Evolutionary conservation across 176 grass and related monocot genomes (phyloP), one percentile per base, ranked within the genome.

Genomic region (Saccharum spontaneum): DNA sequence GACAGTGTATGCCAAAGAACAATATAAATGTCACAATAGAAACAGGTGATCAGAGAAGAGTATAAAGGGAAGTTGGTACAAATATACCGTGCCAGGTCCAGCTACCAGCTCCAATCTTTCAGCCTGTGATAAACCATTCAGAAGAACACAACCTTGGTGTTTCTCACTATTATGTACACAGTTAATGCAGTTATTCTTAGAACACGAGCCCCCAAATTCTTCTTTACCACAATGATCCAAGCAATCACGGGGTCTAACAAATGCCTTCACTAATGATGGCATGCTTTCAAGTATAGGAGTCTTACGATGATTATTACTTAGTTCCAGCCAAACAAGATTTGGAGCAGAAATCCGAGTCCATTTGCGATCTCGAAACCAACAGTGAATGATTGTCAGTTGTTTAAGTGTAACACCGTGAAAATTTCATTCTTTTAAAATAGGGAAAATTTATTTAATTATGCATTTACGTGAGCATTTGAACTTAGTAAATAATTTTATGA

Each of bases 151-250:
- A 15, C 4, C 49, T 61, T 8, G 36, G 43, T 0, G 8, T 39
- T 37, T 37, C 18, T 69, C 17, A 69, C 17, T 18, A 69, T 69
- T 69, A 40, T 69, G 13, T 11, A 3, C 14, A 52, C 68, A 80
- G 40, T 30, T 66, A 39, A 30, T n/a, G 72, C 76, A 80, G 15
- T 14, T 41, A 73, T 49, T 30, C 49, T 65, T 39, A 37, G 36
- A 37, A 80, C 77, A 86, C 0, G n/a, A 14, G 37, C 59, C 41
- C 23, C 76, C 55, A 31, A 38, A 81, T 69, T 54, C 22, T 54
- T 74, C 77, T 86, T 66, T 54, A 43, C 7, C 44, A 75, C 69
- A 81, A 23, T 1, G 13, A 81, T 87, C 78, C 28, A 16, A 44
- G 80, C 33, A 81, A 10, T 54, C 69, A 0, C 7, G 17, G 24